A percentile compares a stretch with the other conserved stretches of the same genome.
These are phyloP conservation scores for Parastagonospora nodorum DNA, from an alignment of 2,329 filamentous ascomycete genomes.

Conservation along the genomic window DNA sequence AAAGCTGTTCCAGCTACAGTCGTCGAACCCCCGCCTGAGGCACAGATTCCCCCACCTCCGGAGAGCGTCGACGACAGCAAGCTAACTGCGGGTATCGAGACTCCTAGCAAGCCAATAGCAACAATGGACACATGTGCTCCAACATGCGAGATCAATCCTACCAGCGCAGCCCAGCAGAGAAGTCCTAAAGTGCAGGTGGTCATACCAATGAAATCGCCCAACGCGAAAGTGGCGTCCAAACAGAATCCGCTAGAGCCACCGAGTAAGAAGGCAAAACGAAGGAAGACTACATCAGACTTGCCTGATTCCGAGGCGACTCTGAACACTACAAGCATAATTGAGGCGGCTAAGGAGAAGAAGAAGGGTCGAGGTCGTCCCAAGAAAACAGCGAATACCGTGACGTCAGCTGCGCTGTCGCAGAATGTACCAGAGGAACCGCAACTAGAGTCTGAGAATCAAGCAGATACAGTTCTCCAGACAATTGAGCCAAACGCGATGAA, in stretches of 20 bases:
- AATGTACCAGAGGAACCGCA: slow-evolving; percentile 1
- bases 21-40: background rate
- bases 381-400: slow-evolving; percentile 18
- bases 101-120: too few species aligned
- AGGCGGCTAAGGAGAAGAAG: slow-evolving; percentile 26
- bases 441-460: background rate
- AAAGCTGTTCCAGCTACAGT: slow-evolving; percentile 7
- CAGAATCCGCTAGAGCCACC: background rate
- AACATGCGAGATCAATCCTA: background rate
- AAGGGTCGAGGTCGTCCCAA: slow-evolving; percentile 40
- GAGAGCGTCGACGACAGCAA: too few species aligned
- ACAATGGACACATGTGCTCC: too few species aligned
- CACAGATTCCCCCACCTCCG: too few species aligned
- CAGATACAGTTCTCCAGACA: background rate
- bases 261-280: slow-evolving; percentile 26
- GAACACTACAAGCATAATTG: background rate
- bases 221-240: slow-evolving; percentile 1
- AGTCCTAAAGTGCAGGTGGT: slow-evolving; percentile 32
- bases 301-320: slow-evolving; percentile 8
- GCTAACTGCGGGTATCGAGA: too few species aligned
- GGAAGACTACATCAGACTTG: slow-evolving; percentile 23
- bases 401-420: slow-evolving; percentile 3
- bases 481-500: background rate
- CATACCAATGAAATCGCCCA: slow-evolving; percentile 21
- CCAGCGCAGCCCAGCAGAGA: background rate